phyloP scores from a whole-genome alignment of 2,329 filamentous ascomycete genomes.

The Pezicula carpinea region DNA sequence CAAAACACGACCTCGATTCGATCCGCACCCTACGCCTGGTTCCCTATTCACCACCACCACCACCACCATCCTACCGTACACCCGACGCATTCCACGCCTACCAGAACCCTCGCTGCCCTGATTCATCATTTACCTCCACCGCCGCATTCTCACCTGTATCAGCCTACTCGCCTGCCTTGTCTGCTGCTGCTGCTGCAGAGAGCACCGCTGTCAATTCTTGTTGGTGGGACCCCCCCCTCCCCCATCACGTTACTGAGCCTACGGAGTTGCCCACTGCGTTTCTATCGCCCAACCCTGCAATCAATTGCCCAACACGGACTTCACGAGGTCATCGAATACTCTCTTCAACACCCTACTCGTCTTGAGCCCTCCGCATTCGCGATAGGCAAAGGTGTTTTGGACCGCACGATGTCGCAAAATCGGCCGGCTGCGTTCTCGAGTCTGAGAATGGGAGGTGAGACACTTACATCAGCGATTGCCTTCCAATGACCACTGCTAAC shows the following conservation, averaged over 20 bases:
- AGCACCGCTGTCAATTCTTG: conserved; percentile 15
- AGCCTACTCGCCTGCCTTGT: not conserved
- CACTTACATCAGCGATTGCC: conserved; percentile 3
- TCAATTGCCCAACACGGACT: conserved; percentile 51
- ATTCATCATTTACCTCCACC: conserved; percentile 5
- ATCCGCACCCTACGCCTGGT: conserved; percentile 4
- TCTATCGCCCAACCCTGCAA: conserved; percentile 15
- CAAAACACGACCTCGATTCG: not conserved
- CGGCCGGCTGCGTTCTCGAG: conserved; percentile 83
- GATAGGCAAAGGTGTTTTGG: conserved; percentile 32
- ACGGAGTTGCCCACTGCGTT: conserved; percentile 15
- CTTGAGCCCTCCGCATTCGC: conserved; percentile 35
- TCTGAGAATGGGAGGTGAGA: conserved; percentile 93
- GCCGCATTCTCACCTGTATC: conserved; percentile 15
- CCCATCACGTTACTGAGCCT: conserved; percentile 23
- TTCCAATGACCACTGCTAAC: conserved; percentile 19
- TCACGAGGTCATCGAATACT: conserved; percentile 34
- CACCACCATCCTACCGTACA: conserved; percentile 2
- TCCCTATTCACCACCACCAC: conserved; percentile 2
- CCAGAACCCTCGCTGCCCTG: conserved; percentile 6
- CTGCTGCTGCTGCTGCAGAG: conserved; percentile 12
- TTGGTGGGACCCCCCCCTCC: conserved; percentile 18
- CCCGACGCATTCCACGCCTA: conserved; percentile 11
- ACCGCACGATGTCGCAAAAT: conserved; percentile 73
- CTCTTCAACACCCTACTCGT: conserved; percentile 41